Evolutionary conservation across 1,284 basidiomycete genomes (phyloP).

Genomic region (Trametes polyzona): DNA sequence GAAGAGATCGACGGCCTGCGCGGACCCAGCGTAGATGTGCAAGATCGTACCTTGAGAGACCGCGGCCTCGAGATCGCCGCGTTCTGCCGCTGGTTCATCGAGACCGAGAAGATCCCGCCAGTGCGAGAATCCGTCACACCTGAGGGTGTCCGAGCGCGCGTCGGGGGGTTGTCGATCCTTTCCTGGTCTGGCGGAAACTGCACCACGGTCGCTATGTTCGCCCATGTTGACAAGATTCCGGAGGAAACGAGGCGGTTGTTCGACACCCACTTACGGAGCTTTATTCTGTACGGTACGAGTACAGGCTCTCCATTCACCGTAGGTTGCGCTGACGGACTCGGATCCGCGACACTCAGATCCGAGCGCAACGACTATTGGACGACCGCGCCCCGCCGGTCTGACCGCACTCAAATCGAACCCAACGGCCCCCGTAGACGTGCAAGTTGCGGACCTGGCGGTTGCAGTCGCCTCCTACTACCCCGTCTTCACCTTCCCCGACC

Average conservation of each 20-base stretch:
- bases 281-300: constrained; percentile 32
- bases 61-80: constrained; percentile 32
- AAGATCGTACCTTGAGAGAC: constrained; percentile 20
- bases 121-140: constrained; percentile 1
- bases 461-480: constrained; percentile 23
- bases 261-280: constrained; percentile 26
- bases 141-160: neutral
- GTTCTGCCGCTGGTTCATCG: constrained; percentile 34
- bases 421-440: constrained; percentile 9
- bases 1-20: constrained; percentile 32
- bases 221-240: constrained; percentile 26
- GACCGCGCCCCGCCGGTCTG: constrained; percentile 1
- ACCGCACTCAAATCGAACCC: neutral
- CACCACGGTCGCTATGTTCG: constrained; percentile 26
- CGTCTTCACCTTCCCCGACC: constrained; percentile 13
- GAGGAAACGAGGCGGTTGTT: constrained; percentile 22
- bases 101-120: constrained; percentile 27
- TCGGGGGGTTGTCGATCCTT: constrained; percentile 33
- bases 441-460: constrained; percentile 7
- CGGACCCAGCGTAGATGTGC: constrained; percentile 16
- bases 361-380: constrained; percentile 1
- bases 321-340: too few relatives aligned
- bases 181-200: constrained; percentile 34
- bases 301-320: neutral
- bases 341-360: constrained; percentile 1